Percentiles rank a stretch among this genome's conserved stretches.
These are phyloP conservation scores for Lipomyces spencermartinsiae DNA, from an alignment of 805 yeast genomes.

Conservation along the genomic window DNA sequence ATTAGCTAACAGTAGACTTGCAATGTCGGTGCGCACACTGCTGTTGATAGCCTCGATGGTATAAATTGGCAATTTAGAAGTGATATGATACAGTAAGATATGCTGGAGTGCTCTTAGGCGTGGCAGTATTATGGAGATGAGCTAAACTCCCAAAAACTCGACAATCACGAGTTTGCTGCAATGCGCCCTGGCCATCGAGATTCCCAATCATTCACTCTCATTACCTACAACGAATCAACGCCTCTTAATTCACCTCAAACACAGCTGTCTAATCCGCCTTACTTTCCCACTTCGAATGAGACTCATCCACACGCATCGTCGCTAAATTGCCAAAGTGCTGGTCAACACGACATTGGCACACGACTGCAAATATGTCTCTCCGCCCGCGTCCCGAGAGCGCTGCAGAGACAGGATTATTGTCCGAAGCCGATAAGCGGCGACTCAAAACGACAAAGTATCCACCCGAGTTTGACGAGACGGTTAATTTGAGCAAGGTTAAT, in stretches of 20 bases:
- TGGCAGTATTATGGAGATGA: too few species aligned
- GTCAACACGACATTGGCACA: not conserved
- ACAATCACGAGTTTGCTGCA: not conserved
- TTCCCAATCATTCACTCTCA: not conserved
- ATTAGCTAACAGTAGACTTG: not conserved
- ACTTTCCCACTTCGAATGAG: not conserved
- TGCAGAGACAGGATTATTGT: conserved; percentile 2
- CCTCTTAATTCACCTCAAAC: not conserved
- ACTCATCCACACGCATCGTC: not conserved
- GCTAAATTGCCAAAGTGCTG: not conserved
- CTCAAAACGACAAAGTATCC: conserved; percentile 16
- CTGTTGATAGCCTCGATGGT: not conserved
- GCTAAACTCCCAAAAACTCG: not conserved
- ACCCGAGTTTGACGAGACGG: conserved; percentile 17
- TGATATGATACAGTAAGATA: too few species aligned
- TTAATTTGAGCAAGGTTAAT: conserved; percentile 18
- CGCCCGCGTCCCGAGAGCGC: conserved; percentile 5
- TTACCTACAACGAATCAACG: not conserved
- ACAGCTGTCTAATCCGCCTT: not conserved
- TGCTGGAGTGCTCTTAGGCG: too few species aligned
- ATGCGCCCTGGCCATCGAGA: too few species aligned
- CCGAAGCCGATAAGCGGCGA: conserved; percentile 16
- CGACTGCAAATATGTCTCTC: not conserved
- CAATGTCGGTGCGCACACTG: not conserved
- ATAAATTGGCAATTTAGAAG: not conserved